Conservation (phyloP, 2,329 filamentous ascomycete genomes). For the Arthroderma sp. region DNA sequence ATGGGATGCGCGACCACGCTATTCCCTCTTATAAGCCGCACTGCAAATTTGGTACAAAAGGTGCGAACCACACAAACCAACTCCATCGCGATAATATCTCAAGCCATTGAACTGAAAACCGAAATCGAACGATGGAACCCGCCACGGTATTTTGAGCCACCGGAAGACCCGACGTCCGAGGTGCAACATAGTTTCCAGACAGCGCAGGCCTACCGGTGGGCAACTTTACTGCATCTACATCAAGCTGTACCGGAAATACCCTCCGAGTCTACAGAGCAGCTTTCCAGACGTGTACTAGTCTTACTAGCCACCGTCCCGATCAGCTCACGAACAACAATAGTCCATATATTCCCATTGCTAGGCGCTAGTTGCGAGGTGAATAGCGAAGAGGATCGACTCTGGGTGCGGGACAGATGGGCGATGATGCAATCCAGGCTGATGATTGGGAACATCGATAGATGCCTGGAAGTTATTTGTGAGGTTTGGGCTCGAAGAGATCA, state of each 20-base stretch:
- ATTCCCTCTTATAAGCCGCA: conserved; percentile 54
- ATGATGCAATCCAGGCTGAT: conserved; percentile 49
- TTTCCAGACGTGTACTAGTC: conserved; percentile 49
- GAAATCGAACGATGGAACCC: conserved; percentile 49
- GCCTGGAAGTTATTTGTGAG: conserved; percentile 50
- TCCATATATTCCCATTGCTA: conserved; percentile 57
- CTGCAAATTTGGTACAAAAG: conserved; percentile 51
- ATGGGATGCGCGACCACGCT: conserved; percentile 57
- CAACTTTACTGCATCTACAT: conserved; percentile 52
- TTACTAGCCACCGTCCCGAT: conserved; percentile 51
- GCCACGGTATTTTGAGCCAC: conserved; percentile 44
- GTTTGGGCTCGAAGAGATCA: conserved; percentile 53
- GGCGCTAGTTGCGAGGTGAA: conserved; percentile 53
- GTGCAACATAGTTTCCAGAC: conserved; percentile 53
- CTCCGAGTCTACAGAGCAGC: conserved; percentile 41
- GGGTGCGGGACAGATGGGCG: conserved; percentile 51
- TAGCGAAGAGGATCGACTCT: conserved; percentile 46
- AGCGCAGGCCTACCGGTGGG: conserved; percentile 54
- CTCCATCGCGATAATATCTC: conserved; percentile 46
- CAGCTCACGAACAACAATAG: conserved; percentile 49
- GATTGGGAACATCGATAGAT: conserved; percentile 55
- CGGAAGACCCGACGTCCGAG: conserved; percentile 50
- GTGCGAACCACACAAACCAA: conserved; percentile 45
- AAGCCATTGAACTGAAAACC: conserved; percentile 49
- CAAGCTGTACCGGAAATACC: conserved; percentile 57